Evolutionary conservation across 2,329 filamentous ascomycete genomes (phyloP), one percentile per base, ranked within the genome.

Genomic region (Tetracladium maxilliforme): DNA sequence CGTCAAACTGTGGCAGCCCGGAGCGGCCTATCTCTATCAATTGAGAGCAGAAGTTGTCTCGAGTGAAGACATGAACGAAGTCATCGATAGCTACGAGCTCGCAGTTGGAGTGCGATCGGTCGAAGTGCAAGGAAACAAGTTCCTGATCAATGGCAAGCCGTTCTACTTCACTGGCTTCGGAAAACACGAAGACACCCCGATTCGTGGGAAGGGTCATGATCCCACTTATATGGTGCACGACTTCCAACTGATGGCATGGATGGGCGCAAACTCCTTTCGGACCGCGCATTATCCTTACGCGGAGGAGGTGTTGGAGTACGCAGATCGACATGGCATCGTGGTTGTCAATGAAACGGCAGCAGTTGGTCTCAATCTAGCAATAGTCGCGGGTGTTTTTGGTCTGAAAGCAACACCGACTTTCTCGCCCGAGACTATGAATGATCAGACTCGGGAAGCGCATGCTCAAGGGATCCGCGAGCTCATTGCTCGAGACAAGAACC

Each of bases 121-220:
- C 25, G 28, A 31, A 10, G 30, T 45, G 2, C 16, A 21, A 4
- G 34, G 35, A 2, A 28, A 32, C 6, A 27, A 35, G 14, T 40
- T 45, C 23, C 35, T 43, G 7, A 42, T 45, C 30, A 45, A 45
- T 23, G 30, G 24, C 14, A 33, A 36, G 8, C 39, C 40, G 1
- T 45, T 45, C 26, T 45, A 44, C 29, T 45, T 45, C 14, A 43
- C 34, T 2, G 42, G 42, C 10, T 45, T 44, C 13, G 42, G 42
- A 17, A 45, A 35, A 25, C 42, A 45, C 21, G 41, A 45, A 15
- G 42, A 45, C 20, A 26, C 30, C 7, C 26, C 34, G 3, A 23
- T 45, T n/a, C 41, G 42, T 8, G 42, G 38, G 4, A 44, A 42
- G 19, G 43, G 41, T 11, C 35, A 42, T 28, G 42, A 47, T 8